A percentile compares a stretch with the other conserved stretches of the same genome.
phyloP scores from a whole-genome alignment of 2,329 filamentous ascomycete species.

The Lachnellula cervina region DNA sequence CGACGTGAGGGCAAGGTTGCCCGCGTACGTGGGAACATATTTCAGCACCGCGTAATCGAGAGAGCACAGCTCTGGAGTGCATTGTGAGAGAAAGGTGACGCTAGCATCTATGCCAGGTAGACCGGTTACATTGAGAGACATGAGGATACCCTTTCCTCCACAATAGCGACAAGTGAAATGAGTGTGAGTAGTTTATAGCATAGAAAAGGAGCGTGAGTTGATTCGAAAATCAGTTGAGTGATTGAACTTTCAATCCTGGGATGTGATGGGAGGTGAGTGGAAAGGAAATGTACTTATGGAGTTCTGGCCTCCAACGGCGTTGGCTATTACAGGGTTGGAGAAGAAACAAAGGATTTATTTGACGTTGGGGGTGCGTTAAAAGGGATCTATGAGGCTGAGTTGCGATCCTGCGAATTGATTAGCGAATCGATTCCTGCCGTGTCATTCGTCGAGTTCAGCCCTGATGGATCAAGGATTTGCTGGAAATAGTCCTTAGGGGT shows the following conservation, averaged over 20 bases:
- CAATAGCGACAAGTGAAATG: background rate
- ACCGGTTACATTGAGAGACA: conserved; percentile 3
- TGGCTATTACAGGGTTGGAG: background rate
- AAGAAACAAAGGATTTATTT: background rate
- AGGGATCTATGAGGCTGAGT: background rate
- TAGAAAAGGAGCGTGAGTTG: background rate
- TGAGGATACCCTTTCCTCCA: conserved; percentile 1
- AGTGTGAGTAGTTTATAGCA: background rate
- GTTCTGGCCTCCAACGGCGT: background rate
- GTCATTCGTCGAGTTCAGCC: background rate
- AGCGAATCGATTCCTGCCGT: background rate
- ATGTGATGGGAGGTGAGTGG: background rate
- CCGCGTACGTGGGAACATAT: conserved; percentile 14
- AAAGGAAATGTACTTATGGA: background rate
- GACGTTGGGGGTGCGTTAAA: background rate
- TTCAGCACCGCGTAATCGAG: conserved; percentile 13
- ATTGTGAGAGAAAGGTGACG: conserved; percentile 10
- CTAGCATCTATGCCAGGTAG: conserved; percentile 9
- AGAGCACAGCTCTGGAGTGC: conserved; percentile 12
- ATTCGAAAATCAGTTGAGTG: background rate
- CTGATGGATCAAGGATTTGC: background rate
- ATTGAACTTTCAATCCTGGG: background rate
- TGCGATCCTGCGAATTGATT: background rate
- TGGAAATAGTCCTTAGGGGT: background rate
- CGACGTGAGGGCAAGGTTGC: conserved; percentile 29